Conservation (phyloP, 2,329 filamentous ascomycete genomes). For the Scytalidium sp. region DNA sequence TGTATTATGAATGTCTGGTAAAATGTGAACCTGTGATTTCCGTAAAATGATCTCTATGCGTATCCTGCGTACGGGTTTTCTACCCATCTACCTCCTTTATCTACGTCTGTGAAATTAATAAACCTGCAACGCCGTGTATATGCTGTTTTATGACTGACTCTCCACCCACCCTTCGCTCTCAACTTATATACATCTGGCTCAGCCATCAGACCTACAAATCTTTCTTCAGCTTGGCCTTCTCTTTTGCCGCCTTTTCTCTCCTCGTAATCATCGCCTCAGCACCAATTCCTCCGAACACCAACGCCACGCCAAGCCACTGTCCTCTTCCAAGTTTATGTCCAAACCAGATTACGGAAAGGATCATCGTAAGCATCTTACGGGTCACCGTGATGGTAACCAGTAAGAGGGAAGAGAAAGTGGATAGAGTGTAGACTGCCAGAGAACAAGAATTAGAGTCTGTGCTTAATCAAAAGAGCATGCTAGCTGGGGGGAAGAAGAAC, state of each 20-base stretch:
- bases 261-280: constrained; percentile 81
- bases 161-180: background rate
- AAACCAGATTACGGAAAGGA: constrained; percentile 91
- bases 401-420: constrained; percentile 86
- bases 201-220: constrained; percentile 8
- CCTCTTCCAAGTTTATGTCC: constrained; percentile 82
- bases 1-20: background rate
- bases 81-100: background rate
- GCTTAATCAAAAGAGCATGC: background rate
- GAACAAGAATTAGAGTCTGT: background rate
- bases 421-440: constrained; percentile 76
- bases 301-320: constrained; percentile 88
- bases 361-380: constrained; percentile 99
- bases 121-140: background rate
- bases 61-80: background rate
- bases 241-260: constrained; percentile 80
- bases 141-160: too few relatives aligned
- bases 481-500: background rate
- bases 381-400: constrained; percentile 97
- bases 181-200: background rate
- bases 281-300: constrained; percentile 95
- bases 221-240: constrained; percentile 50
- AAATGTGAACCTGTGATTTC: background rate
- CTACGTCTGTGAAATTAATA: background rate
- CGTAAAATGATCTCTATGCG: background rate